Percentiles rank a stretch among this genome's conserved stretches.
Conservation (phyloP, 257 asterid genomes). For the Solanum acaule region DNA sequence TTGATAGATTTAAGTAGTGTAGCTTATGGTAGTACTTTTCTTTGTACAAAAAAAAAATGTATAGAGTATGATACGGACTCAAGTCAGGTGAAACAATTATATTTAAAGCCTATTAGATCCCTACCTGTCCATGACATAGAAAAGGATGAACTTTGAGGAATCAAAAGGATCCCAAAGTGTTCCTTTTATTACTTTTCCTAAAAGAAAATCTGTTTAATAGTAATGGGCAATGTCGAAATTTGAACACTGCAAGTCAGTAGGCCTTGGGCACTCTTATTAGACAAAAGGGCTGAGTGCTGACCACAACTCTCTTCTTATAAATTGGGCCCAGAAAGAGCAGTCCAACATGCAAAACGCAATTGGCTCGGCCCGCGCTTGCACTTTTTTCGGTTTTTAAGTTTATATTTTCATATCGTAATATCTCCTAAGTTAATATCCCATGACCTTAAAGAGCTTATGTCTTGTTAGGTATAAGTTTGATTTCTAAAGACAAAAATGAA, state of each 20-base stretch:
- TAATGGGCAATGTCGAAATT: neutral
- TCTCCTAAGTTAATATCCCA: neutral
- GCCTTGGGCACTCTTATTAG: neutral
- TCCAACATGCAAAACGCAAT: neutral
- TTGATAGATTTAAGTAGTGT: neutral
- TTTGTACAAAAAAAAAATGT: neutral
- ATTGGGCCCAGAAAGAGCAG: neutral
- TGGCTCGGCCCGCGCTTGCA: neutral
- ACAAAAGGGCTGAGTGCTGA: neutral
- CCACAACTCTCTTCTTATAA: neutral
- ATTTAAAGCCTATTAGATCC: neutral
- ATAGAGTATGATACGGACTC: neutral
- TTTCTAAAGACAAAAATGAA: neutral
- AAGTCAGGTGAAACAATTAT: neutral
- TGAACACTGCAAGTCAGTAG: neutral
- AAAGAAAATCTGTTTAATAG: neutral
- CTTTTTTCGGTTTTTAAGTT: neutral
- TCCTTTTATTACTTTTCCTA: neutral
- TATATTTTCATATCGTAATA: neutral
- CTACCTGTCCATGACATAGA: neutral
- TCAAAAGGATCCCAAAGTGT: neutral
- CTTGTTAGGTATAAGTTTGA: neutral
- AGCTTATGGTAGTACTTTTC: neutral
- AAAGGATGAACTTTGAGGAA: neutral
- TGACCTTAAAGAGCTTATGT: neutral